phyloP scores from a whole-genome alignment of 1,284 basidiomycete species.

The Sporisorium graminicola region DNA sequence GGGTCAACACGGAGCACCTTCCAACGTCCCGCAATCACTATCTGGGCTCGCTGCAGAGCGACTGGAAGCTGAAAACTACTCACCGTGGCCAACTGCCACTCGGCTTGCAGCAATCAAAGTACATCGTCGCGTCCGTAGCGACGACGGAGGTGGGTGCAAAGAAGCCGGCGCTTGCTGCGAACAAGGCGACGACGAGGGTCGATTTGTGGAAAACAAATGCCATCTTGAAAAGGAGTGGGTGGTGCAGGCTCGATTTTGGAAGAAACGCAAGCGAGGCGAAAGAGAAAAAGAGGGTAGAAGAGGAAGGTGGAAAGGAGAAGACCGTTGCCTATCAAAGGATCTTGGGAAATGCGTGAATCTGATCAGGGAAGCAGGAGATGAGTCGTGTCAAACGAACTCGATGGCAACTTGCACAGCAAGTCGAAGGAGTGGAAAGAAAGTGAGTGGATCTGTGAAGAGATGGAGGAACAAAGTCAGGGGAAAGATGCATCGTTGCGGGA shows the following conservation, averaged over 20 bases:
- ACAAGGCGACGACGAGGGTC: slow-evolving; percentile 23
- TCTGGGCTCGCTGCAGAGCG: neutral
- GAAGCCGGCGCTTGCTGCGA: slow-evolving; percentile 11
- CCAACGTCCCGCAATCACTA: neutral
- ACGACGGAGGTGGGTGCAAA: slow-evolving; percentile 22
- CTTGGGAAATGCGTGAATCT: no score
- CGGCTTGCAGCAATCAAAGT: slow-evolving; percentile 41
- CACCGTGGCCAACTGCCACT: neutral
- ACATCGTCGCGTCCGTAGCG: slow-evolving; percentile 40
- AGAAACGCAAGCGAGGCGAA: neutral
- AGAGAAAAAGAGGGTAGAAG: neutral
- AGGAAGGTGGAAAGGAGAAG: neutral
- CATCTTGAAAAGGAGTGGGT: slow-evolving; percentile 16
- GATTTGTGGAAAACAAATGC: slow-evolving; percentile 10
- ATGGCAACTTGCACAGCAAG: slow-evolving; percentile 4
- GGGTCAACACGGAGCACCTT: neutral
- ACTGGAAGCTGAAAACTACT: neutral
- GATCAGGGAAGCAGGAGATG: no score
- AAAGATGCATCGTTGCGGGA: neutral
- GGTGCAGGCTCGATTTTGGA: neutral
- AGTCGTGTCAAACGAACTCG: neutral
- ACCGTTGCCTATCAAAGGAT: slow-evolving; percentile 39
- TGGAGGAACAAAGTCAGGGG: neutral
- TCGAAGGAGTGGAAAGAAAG: neutral
- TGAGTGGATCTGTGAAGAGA: neutral